These are phyloP conservation scores for Neurospora sp. DNA, from an alignment of 495 filamentous ascomycete genomes.

Conservation along the genomic window DNA sequence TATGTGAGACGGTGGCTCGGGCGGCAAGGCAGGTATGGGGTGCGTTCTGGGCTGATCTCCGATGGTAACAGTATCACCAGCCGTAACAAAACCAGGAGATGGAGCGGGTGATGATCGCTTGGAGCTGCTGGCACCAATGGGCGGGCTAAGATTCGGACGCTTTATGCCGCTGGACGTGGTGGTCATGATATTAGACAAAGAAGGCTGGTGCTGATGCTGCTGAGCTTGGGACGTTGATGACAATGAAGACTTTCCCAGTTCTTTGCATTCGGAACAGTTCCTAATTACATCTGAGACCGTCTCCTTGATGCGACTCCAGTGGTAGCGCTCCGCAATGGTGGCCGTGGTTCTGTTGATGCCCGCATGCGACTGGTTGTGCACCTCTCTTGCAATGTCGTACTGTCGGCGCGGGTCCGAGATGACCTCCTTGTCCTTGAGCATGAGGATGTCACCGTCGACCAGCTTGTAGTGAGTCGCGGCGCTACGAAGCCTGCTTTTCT, in stretches of 20 bases:
- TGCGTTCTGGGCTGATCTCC: background rate
- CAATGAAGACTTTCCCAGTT: conserved; percentile 47
- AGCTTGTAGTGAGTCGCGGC: conserved; percentile 96
- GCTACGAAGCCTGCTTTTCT: conserved; percentile 86
- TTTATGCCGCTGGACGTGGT: conserved; percentile 13
- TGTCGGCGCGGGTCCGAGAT: conserved; percentile 84
- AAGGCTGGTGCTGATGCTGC: conserved; percentile 1
- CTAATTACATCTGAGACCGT: conserved; percentile 91
- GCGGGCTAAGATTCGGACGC: conserved; percentile 11
- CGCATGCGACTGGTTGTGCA: conserved; percentile 71
- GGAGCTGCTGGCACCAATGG: conserved; percentile 11
- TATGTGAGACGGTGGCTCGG: conserved; percentile 10
- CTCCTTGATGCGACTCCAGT: conserved; percentile 99
- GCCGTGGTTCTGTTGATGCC: conserved; percentile 98
- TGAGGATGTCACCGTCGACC: conserved; percentile 64
- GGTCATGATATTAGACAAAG: background rate
- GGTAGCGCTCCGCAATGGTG: conserved; percentile 84
- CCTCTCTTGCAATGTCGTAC: conserved; percentile 72
- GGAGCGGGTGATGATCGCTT: conserved; percentile 23
- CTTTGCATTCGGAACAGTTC: conserved; percentile 85
- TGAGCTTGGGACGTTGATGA: conserved; percentile 7
- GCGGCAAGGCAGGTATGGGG: conserved; percentile 20
- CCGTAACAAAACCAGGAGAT: background rate
- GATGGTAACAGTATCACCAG: background rate
- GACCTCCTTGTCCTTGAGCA: conserved; percentile 97